Conservation (phyloP, 2,329 filamentous ascomycete genomes). For the Mycogone perniciosa region DNA sequence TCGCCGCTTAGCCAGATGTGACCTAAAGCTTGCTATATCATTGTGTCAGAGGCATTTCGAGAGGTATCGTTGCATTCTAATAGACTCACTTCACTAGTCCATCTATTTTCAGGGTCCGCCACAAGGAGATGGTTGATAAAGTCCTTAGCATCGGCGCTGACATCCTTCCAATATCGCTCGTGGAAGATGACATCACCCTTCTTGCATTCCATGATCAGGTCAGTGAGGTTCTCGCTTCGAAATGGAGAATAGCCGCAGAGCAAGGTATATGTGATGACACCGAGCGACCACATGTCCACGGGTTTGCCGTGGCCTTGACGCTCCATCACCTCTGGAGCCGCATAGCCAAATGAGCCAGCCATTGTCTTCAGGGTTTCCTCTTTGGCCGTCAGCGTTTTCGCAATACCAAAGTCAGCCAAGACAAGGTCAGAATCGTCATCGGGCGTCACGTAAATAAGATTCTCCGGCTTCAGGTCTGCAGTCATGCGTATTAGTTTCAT, state of each 20-base stretch:
- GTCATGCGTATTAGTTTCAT: background rate
- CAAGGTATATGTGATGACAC: slow-evolving; percentile 96
- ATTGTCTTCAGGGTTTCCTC: slow-evolving; percentile 93
- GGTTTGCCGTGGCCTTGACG: slow-evolving; percentile 97
- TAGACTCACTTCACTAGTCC: slow-evolving; percentile 62
- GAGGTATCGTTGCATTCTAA: background rate
- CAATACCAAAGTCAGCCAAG: slow-evolving; percentile 95
- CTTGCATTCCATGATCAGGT: slow-evolving; percentile 91
- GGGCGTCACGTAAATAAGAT: slow-evolving; percentile 84
- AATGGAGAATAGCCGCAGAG: slow-evolving; percentile 98
- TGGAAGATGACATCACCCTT: slow-evolving; percentile 84
- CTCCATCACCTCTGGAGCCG: slow-evolving; percentile 95
- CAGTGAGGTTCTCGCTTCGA: slow-evolving; percentile 85
- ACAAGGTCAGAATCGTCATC: slow-evolving; percentile 75
- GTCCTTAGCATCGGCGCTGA: slow-evolving; percentile 89
- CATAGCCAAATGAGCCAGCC: slow-evolving; percentile 97
- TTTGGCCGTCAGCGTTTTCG: slow-evolving; percentile 90
- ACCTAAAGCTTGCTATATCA: slow-evolving; percentile 60
- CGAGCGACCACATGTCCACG: slow-evolving; percentile 98
- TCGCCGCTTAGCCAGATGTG: slow-evolving; percentile 89
- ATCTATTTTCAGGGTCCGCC: slow-evolving; percentile 68
- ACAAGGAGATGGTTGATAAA: slow-evolving; percentile 83
- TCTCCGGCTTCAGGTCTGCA: slow-evolving; percentile 93
- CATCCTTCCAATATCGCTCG: slow-evolving; percentile 96
- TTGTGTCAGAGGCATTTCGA: background rate